Evolutionary conservation across 1,284 basidiomycete species (phyloP), one percentile per base, ranked within the genome.

Genomic region (Wolfiporia cocos): DNA sequence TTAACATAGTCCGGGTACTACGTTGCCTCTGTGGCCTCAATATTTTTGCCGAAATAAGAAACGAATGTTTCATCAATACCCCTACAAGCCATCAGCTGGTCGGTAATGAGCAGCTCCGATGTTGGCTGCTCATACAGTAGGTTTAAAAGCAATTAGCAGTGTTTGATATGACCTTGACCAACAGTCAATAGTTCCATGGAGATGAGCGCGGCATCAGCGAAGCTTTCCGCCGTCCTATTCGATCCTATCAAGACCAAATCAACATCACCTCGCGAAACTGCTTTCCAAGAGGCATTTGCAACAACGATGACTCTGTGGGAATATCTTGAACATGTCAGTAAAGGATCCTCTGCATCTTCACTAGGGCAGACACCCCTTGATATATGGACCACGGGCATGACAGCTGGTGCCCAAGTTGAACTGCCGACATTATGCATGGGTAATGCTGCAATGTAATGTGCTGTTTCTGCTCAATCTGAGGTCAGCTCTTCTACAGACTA

Each of bases 401-500:
- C 40, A 12, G 48, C 39, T 18, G 41, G 34, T 21, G 41, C 38
- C 12, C 37, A 14, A 21, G 38, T 32, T 5, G 38, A 29, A 11
- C n/a, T 15, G 11, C 28, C 30, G 18, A 9, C 26, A 19, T 15
- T 26, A 11, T 32, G 15, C 15, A 9, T 18, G 5, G 23, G 11
- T 15, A 20, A 21, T 18, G n/a, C 6, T 26, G 29, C n/a, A n/a
- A n/a, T n/a, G n/a, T n/a, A n/a, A n/a, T n/a, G n/a, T n/a, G n/a
- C n/a, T n/a, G n/a, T n/a, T n/a, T n/a, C n/a, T n/a, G n/a, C n/a
- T n/a, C n/a, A n/a, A n/a, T n/a, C n/a, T n/a, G n/a, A n/a, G n/a
- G n/a, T n/a, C n/a, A n/a, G n/a, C n/a, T n/a, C 21, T 18, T 15
- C 14, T 32, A 10, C 21, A 51, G 51, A 52, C 18, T 53, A 39